These are phyloP conservation scores for Nemania sp. DNA, from an alignment of 2,329 filamentous ascomycete species.

Conservation along the genomic window DNA sequence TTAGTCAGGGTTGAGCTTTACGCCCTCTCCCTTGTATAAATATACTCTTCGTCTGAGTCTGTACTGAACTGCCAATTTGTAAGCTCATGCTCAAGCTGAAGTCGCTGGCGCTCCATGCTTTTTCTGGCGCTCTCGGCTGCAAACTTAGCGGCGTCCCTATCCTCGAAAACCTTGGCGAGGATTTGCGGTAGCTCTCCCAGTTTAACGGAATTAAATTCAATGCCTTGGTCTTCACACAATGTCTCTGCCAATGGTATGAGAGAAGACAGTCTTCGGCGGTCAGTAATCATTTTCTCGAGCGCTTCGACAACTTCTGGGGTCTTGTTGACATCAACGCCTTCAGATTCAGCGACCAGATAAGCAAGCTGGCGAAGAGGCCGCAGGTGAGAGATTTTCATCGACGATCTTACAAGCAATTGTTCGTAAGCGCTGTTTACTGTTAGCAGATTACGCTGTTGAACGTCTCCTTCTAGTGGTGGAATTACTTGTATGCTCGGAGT, in stretches of 20 bases:
- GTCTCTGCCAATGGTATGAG: conserved; percentile 27
- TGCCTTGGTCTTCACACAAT: conserved; percentile 28
- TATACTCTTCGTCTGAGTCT: too few species aligned
- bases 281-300: conserved; percentile 26
- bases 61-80: not conserved
- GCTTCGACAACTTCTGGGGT: not conserved
- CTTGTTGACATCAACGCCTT: conserved; percentile 21
- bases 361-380: conserved; percentile 23
- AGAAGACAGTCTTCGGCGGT: conserved; percentile 21
- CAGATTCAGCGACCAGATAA: conserved; percentile 23
- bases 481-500: conserved; percentile 21
- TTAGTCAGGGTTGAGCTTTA: too few species aligned
- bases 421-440: not conserved
- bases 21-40: too few species aligned
- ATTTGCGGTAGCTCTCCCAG: conserved; percentile 1
- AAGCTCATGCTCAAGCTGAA: not conserved
- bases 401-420: not conserved
- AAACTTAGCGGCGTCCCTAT: not conserved
- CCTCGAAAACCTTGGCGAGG: conserved; percentile 9
- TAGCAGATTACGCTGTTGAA: not conserved
- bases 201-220: not conserved
- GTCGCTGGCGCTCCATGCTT: not conserved
- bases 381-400: not conserved
- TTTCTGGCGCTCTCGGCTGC: conserved; percentile 1
- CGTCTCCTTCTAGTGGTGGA: conserved; percentile 10